Evolutionary conservation across 2,329 filamentous ascomycete species (phyloP).

Genomic region (Trichoderma harzianum): DNA sequence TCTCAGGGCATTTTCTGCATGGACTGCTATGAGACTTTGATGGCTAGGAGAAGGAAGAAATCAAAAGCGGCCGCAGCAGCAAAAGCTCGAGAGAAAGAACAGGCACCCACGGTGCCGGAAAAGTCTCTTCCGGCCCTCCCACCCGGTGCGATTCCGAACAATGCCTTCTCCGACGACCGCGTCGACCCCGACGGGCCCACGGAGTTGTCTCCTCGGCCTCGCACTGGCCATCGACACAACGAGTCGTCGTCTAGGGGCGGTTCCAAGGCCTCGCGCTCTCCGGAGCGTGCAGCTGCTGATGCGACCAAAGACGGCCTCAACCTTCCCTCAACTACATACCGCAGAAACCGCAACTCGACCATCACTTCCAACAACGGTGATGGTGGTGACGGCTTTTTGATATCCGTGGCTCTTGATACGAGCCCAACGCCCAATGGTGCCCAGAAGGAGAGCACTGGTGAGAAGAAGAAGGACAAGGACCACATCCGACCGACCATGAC

Average conservation of each 20-base stretch:
- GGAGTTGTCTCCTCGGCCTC: conserved; percentile 64
- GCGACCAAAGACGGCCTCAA: conserved; percentile 57
- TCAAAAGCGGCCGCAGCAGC: conserved; percentile 62
- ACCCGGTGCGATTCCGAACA: conserved; percentile 64
- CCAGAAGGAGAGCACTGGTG: conserved; percentile 45
- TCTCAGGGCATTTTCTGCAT: conserved; percentile 99
- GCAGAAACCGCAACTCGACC: conserved; percentile 71
- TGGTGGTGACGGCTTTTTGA: conserved; percentile 68
- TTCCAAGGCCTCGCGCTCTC: conserved; percentile 50
- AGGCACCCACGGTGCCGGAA: conserved; percentile 69
- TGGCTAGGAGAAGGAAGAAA: conserved; percentile 88
- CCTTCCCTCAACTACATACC: conserved; percentile 72
- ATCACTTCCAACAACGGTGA: conserved; percentile 50
- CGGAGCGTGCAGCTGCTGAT: conserved; percentile 48
- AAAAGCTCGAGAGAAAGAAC: conserved; percentile 61
- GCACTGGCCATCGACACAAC: conserved; percentile 47
- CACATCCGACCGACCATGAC: conserved; percentile 51
- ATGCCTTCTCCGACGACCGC: conserved; percentile 59
- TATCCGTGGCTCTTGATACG: conserved; percentile 71
- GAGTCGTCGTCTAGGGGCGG: conserved; percentile 56
- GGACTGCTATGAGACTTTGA: conserved; percentile 95
- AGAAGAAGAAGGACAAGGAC: conserved; percentile 54
- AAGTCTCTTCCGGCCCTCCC: conserved; percentile 92
- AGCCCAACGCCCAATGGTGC: conserved; percentile 57
- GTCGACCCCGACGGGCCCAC: conserved; percentile 58